phyloP scores from a whole-genome alignment of 2,329 filamentous ascomycete species.

The Alternaria sp. region DNA sequence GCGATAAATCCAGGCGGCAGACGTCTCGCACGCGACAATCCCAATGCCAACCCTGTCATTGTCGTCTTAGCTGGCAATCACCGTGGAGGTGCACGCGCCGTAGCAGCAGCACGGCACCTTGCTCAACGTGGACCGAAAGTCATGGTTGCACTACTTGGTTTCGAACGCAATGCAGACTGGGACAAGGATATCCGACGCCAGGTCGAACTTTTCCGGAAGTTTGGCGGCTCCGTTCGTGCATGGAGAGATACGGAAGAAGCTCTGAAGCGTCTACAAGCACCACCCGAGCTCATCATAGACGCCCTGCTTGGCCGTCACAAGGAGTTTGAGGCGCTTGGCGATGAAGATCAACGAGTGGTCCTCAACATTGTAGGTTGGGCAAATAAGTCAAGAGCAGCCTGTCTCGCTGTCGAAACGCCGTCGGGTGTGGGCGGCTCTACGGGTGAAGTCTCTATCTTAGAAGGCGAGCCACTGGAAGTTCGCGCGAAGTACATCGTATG shows the following conservation, averaged over 20 bases:
- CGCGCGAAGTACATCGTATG: slow-evolving; percentile 83
- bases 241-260: slow-evolving; percentile 66
- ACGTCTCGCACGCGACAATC: slow-evolving; percentile 59
- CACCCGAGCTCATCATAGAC: slow-evolving; percentile 84
- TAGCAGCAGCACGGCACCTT: slow-evolving; percentile 86
- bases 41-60: slow-evolving; percentile 63
- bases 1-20: slow-evolving; percentile 69
- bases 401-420: slow-evolving; percentile 89
- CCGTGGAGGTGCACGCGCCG: slow-evolving; percentile 82
- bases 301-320: slow-evolving; percentile 86
- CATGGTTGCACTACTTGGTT: slow-evolving; percentile 82
- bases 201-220: slow-evolving; percentile 81
- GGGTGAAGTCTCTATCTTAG: slow-evolving; percentile 65
- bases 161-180: slow-evolving; percentile 82
- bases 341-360: slow-evolving; percentile 81
- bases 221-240: slow-evolving; percentile 75
- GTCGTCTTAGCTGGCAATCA: slow-evolving; percentile 96
- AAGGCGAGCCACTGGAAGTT: slow-evolving; percentile 81
- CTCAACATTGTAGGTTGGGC: slow-evolving; percentile 94
- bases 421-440: slow-evolving; percentile 84
- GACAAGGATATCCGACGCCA: slow-evolving; percentile 83
- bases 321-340: slow-evolving; percentile 86
- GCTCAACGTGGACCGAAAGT: slow-evolving; percentile 83
- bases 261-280: slow-evolving; percentile 65
- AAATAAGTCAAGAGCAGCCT: slow-evolving; percentile 83